Evolutionary conservation across 805 yeast genomes (phyloP).

Genomic region (Starmerella geochares): DNA sequence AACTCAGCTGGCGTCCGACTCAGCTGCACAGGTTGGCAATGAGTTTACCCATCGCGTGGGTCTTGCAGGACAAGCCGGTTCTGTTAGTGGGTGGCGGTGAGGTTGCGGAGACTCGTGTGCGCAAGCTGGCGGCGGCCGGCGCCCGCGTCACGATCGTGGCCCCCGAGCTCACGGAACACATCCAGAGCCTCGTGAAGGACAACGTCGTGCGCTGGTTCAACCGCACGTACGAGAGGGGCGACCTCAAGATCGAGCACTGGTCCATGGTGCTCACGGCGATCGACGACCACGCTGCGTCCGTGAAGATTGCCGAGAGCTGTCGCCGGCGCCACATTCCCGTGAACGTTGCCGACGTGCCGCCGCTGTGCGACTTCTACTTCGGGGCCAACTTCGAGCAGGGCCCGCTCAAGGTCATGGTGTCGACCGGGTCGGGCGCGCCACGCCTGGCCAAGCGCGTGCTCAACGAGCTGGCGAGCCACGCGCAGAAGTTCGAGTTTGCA

Average conservation of each 20-base stretch:
- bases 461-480: constrained; percentile 39
- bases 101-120: constrained; percentile 62
- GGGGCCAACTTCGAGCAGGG: constrained; percentile 70
- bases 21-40: too few species aligned
- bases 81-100: constrained; percentile 60
- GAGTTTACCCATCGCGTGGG: constrained; percentile 24
- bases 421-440: constrained; percentile 77
- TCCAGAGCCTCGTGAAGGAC: constrained; percentile 37
- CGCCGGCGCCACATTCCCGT: constrained; percentile 43
- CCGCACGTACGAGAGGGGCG: constrained; percentile 18
- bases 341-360: constrained; percentile 76
- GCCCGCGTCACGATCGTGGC: constrained; percentile 59
- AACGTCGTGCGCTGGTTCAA: constrained; percentile 14
- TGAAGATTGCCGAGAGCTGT: constrained; percentile 45
- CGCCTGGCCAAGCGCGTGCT: constrained; percentile 57
- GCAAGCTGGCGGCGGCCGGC: constrained; percentile 56
- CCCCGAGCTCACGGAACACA: constrained; percentile 37
- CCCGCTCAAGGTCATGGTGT: constrained; percentile 65
- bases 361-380: constrained; percentile 75
- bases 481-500: constrained; percentile 38
- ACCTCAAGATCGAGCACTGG: constrained; percentile 37
- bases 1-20: too few species aligned
- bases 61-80: constrained; percentile 42
- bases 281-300: constrained; percentile 55
- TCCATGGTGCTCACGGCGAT: constrained; percentile 64